These are phyloP conservation scores for Nitzschia sp. DNA, from an alignment of 108 stramenopile species.

Conservation along the genomic window DNA sequence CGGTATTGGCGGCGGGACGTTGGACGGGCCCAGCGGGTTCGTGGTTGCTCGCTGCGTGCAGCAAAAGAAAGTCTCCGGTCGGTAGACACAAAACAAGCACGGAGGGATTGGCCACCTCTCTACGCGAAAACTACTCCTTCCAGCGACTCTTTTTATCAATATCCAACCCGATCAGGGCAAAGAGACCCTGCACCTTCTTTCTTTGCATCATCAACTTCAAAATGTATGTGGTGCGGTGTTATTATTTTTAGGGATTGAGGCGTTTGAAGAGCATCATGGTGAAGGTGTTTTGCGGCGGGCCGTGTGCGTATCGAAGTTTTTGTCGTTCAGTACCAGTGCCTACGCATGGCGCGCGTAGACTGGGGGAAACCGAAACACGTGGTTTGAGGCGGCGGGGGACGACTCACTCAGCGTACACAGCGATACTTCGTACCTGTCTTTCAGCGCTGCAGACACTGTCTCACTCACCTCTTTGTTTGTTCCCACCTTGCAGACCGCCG, in stretches of 20 bases:
- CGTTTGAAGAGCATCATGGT: not conserved
- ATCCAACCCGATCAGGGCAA: conserved; percentile 2
- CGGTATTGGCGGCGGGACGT: too few relatives aligned
- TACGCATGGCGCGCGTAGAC: too few relatives aligned
- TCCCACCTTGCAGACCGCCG: conserved; percentile 1
- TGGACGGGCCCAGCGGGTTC: too few relatives aligned
- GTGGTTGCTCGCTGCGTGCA: too few relatives aligned
- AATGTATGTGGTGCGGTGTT: conserved; percentile 13
- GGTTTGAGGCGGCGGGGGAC: too few relatives aligned
- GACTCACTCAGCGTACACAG: not conserved
- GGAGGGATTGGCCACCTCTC: conserved; percentile 25
- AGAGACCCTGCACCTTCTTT: conserved; percentile 8
- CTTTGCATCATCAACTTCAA: conserved; percentile 6
- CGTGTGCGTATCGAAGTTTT: not conserved
- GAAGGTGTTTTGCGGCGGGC: not conserved
- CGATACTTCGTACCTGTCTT: too few relatives aligned
- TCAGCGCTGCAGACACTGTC: not conserved
- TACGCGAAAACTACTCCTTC: not conserved
- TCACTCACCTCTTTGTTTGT: not conserved
- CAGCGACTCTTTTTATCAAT: not conserved
- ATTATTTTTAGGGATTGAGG: not conserved
- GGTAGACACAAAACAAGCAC: not conserved
- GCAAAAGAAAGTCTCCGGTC: too few relatives aligned
- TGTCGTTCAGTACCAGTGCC: not conserved
- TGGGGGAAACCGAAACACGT: too few relatives aligned